Conservation (phyloP, 331 rosid genomes). For the Arachis monticola region DNA sequence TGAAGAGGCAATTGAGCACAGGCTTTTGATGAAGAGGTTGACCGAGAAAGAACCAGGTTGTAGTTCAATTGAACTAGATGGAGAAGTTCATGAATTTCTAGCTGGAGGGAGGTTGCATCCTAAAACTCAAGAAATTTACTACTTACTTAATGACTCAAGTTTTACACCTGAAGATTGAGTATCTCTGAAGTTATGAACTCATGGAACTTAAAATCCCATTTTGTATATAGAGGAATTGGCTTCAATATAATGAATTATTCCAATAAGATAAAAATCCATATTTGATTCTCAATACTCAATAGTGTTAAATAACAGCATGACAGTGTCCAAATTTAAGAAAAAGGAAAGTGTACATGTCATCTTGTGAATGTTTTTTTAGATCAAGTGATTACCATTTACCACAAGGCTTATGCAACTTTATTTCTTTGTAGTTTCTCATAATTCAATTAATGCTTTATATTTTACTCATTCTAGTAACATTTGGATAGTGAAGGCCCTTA, state of each 20-base stretch:
- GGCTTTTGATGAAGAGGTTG: conserved; percentile 67
- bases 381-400: too few relatives aligned
- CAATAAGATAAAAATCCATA: not conserved
- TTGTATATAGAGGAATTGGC: conserved; percentile 19
- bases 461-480: not conserved
- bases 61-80: conserved; percentile 79
- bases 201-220: conserved; percentile 1
- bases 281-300: conserved; percentile 27
- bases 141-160: conserved; percentile 50
- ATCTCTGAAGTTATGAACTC: conserved; percentile 24
- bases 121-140: conserved; percentile 65
- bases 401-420: not conserved
- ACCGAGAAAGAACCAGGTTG: conserved; percentile 87
- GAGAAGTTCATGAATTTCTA: conserved; percentile 81
- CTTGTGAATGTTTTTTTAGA: not conserved
- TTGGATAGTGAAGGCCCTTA: conserved; percentile 1
- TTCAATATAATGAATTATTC: not conserved
- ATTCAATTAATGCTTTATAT: not conserved
- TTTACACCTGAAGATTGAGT: conserved; percentile 30
- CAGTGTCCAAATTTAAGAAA: conserved; percentile 8
- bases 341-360: not conserved
- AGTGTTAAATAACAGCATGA: conserved; percentile 12
- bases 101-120: conserved; percentile 74
- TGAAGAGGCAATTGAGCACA: conserved; percentile 63
- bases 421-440: not conserved